phyloP scores from a whole-genome alignment of 2,329 filamentous ascomycete species.

The Fusarium redolens region DNA sequence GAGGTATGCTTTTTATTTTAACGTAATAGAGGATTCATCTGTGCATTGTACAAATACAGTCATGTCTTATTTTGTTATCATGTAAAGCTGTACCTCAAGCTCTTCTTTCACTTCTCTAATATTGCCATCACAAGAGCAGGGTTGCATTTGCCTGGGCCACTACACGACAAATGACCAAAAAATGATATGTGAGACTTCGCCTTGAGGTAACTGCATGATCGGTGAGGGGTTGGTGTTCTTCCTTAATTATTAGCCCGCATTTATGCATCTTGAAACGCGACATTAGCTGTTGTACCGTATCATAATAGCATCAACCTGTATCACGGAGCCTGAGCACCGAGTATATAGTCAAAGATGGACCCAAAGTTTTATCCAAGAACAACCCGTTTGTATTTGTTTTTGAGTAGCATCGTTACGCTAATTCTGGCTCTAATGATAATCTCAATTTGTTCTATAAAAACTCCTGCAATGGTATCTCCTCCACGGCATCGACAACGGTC shows the following conservation, averaged over 20 bases:
- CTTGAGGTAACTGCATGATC: neutral
- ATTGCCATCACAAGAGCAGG: neutral
- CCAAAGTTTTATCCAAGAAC: neutral
- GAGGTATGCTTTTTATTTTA: neutral
- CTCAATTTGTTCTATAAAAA: slow-evolving; percentile 1
- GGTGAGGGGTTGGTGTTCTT: neutral
- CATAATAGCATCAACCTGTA: neutral
- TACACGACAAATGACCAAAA: neutral
- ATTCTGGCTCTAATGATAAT: slow-evolving; percentile 7
- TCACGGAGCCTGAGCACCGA: neutral
- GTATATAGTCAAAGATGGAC: neutral
- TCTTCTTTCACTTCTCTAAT: neutral
- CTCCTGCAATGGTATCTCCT: slow-evolving; percentile 25
- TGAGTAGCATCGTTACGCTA: neutral
- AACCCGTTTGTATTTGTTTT: neutral
- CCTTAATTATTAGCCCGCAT: neutral
- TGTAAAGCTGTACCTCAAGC: neutral
- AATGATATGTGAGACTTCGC: neutral
- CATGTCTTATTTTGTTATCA: neutral
- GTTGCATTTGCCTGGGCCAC: neutral
- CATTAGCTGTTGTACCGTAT: neutral
- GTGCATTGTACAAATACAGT: neutral
- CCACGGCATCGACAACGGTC: slow-evolving; percentile 4
- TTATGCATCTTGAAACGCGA: neutral
- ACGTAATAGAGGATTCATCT: rapidly evolving